Base-by-base conservation (phyloP, 257 asterid species). In the Coffea canephora region DNA sequence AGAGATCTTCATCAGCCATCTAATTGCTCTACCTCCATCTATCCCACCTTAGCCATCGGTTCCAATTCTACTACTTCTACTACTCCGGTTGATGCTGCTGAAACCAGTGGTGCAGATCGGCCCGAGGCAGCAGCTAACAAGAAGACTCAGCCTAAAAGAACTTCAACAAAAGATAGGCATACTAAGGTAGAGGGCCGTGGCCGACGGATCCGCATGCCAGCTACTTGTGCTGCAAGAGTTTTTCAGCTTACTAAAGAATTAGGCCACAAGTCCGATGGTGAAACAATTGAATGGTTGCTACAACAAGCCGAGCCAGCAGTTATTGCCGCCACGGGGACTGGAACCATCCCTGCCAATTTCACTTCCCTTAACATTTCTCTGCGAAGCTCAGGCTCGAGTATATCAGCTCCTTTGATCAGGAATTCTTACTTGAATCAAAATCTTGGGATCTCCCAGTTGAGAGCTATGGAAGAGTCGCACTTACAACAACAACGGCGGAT, bases 241-340 rank as follows among this genome's bases (percentile, higher is more conserved):
- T 92, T 92, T 70, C 97, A 92, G 84, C 96, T 92, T 9, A 92
- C 97, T 0, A 86, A 79, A 21, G 97, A 92, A 73, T 41, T 89
- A 59, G 91, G 91, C 18, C 91, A 88, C 73, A 88, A 82, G 67
- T 84, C 91, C 10, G 91, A 88, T 18, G 91, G 91, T 5, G 91
- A 88, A 74, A 88, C 91, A 69, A 86, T 89, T 55, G 90, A 86
- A 74, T 92, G 97, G 97, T 83, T 93, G 50, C 89, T 93, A 4
- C 97, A 90, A 75, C 96, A 93, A 83, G 98, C 98, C 27, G 98
- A 93, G 87, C 98, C 98, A 8, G 73, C 98, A 3, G 97, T 93
- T 52, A 83, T 91, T 55, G 98, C 98, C 65, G 97, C 98, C 85
- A 94, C 98, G 0, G 97, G 97, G 0, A 90, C 97, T 23, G 98